Evolutionary conservation across 192 early-diverging fungal species (phyloP), one percentile per base, ranked within the genome.

Genomic region (Podila verticillata): DNA sequence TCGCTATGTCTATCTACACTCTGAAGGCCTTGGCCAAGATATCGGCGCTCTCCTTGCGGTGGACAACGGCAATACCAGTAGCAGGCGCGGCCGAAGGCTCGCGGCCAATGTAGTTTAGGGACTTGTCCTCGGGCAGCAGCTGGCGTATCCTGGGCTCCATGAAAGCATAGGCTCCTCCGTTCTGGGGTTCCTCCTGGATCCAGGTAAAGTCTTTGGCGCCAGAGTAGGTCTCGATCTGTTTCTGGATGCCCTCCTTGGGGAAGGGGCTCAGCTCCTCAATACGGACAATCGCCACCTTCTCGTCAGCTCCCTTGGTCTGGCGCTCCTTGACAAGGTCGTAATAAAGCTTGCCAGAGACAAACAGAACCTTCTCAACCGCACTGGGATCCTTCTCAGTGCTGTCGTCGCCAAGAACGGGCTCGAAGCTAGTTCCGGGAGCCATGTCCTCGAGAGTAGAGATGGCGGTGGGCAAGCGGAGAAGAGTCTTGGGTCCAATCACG

Each of bases 161-260:
- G 87, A 95, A 99, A 2, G 92, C 83, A 75, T 93, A 98, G 17
- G 90, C 91, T 22, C 97, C 97, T 48, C 93, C 90, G 68, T 99
- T 99, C 85, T 97, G 92, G 32, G 96, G 96, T 73, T 99, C 97
- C 77, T 99, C 97, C 74, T 94, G 93, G 73, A 90, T 93, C 91
- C 92, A 95, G 7, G 90, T 80, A 74, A 90, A 93, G 57, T 92
- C 89, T 22, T 84, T 73, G 13, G 90, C 91, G n/a, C 87, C 84
- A 17, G 72, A 70, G 82, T 89, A 96, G 49, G 87, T 85, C 29
- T 78, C 70, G 17, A 98, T 81, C 74, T 93, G 92, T 17, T 70
- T 26, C 58, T 83, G 54, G 32, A 97, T 68, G 54, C 93, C 90
- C 7, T 86, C 80, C 60, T 84, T 87, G 28, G 97, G 97, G 89